These are phyloP conservation scores for Mucor irregularis DNA, from an alignment of 371 early-diverging fungal species.

Conservation along the genomic window DNA sequence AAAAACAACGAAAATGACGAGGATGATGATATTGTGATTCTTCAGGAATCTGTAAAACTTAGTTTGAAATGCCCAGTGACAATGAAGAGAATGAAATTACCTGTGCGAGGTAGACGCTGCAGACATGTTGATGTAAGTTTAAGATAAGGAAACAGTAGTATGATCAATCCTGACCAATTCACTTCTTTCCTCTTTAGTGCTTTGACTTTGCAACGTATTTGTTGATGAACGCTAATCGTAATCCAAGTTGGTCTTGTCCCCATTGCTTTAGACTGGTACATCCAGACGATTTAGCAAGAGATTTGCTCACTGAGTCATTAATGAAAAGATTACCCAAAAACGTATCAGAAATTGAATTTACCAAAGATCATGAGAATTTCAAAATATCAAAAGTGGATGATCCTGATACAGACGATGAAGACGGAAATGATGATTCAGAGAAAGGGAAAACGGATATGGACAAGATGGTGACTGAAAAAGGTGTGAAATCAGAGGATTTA, in stretches of 20 bases:
- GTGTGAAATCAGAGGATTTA: neutral
- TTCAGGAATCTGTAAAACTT: constrained; percentile 28
- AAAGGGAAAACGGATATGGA: neutral
- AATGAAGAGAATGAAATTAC: constrained; percentile 28
- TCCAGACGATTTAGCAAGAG: constrained; percentile 22
- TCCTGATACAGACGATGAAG: constrained; percentile 23
- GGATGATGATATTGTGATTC: constrained; percentile 39
- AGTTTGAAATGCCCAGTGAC: constrained; percentile 40
- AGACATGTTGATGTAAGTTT: constrained; percentile 17
- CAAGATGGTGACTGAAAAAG: neutral
- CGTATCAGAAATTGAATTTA: constrained; percentile 34
- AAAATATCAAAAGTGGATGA: constrained; percentile 26
- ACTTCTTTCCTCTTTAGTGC: no score
- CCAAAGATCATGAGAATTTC: constrained; percentile 14
- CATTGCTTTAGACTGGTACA: constrained; percentile 27
- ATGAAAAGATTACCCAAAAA: constrained; percentile 23
- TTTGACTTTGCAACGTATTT: constrained; percentile 40
- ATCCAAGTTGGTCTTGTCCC: constrained; percentile 39
- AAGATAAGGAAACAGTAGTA: no score
- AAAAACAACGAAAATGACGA: neutral
- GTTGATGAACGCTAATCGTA: constrained; percentile 15
- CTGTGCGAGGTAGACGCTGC: constrained; percentile 35
- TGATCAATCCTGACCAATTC: neutral
- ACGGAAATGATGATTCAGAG: constrained; percentile 13
- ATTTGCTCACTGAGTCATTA: constrained; percentile 28